phyloP scores from a whole-genome alignment of 2,329 filamentous ascomycete species.

The Cladosporium oxysporum region DNA sequence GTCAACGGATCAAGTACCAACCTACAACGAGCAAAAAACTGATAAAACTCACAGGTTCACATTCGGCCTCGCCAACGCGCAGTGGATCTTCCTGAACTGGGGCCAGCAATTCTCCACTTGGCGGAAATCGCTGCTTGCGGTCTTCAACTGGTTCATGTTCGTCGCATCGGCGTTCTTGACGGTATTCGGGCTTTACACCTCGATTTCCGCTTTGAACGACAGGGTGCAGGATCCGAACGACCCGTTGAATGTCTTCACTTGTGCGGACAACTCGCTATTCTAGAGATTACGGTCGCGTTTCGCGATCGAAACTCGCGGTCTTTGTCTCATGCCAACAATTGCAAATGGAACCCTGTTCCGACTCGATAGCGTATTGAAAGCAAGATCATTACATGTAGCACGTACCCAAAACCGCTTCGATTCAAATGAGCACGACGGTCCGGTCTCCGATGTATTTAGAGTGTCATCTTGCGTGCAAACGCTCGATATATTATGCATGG shows the following conservation, averaged over 20 bases:
- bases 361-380: not conserved
- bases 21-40: not conserved
- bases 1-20: too few species aligned
- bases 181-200: constrained; percentile 9
- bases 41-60: not conserved
- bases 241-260: constrained; percentile 8
- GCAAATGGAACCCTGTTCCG: not conserved
- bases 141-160: constrained; percentile 18
- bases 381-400: not conserved
- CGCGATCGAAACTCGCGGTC: not conserved
- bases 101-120: constrained; percentile 15
- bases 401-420: too few species aligned
- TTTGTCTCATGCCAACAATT: not conserved
- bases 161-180: constrained; percentile 10
- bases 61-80: constrained; percentile 9
- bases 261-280: constrained; percentile 13
- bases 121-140: constrained; percentile 2
- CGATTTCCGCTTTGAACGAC: not conserved
- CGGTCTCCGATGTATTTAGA: too few species aligned
- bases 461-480: too few species aligned
- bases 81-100: constrained; percentile 18
- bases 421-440: too few species aligned
- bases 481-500: too few species aligned
- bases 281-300: not conserved
- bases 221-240: constrained; percentile 15